Percentiles rank a stretch among this genome's conserved stretches.
phyloP scores from a whole-genome alignment of 1,284 basidiomycete genomes.

The Mycena sp. region DNA sequence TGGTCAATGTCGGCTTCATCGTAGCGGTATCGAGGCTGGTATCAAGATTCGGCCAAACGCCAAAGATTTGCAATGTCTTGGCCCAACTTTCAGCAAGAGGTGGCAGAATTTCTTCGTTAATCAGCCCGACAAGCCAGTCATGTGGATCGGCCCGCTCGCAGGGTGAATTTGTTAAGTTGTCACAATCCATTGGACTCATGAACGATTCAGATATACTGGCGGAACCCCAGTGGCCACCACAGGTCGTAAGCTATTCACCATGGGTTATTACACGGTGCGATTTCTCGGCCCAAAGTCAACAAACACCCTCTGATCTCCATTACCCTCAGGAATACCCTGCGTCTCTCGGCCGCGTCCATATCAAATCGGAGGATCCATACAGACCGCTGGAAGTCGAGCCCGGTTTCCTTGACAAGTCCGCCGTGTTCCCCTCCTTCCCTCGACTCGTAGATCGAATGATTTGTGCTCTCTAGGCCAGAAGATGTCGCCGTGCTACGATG shows the following conservation, averaged over 20 bases:
- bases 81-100: slow-evolving; percentile 51
- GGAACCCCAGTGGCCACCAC: slow-evolving; percentile 33
- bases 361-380: slow-evolving; percentile 35
- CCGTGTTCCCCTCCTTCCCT: slow-evolving; percentile 3
- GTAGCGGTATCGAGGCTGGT: slow-evolving; percentile 55
- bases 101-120: slow-evolving; percentile 56
- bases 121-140: slow-evolving; percentile 56
- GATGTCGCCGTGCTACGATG: slow-evolving; percentile 64
- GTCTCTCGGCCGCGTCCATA: slow-evolving; percentile 39
- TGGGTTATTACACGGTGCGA: slow-evolving; percentile 43
- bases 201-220: slow-evolving; percentile 31
- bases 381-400: slow-evolving; percentile 39
- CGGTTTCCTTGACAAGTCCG: slow-evolving; percentile 40
- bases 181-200: too few relatives aligned
- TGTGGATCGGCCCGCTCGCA: slow-evolving; percentile 23
- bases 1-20: too few relatives aligned
- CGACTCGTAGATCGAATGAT: not conserved
- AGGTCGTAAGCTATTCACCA: slow-evolving; percentile 43
- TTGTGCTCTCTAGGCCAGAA: slow-evolving; percentile 48
- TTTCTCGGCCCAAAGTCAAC: not conserved
- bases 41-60: slow-evolving; percentile 58
- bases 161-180: slow-evolving; percentile 13
- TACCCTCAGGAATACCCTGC: slow-evolving; percentile 35
- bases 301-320: not conserved
- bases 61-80: slow-evolving; percentile 54